phyloP scores from a whole-genome alignment of 371 early-diverging fungal genomes.

The Lichtheimia ramosa region DNA sequence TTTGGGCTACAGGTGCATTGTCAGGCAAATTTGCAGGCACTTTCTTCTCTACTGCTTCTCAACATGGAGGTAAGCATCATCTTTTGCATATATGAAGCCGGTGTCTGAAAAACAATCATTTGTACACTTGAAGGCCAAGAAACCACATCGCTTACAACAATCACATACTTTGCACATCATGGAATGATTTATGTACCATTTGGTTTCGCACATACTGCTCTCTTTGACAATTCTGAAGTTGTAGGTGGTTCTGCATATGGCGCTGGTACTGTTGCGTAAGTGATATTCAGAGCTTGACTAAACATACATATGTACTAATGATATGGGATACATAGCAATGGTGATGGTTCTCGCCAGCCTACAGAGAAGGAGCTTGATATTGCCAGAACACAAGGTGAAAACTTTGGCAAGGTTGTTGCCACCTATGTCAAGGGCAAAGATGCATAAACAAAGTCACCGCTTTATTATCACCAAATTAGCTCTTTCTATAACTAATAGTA shows the following conservation, averaged over 20 bases:
- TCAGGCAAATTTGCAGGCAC: slow-evolving; percentile 64
- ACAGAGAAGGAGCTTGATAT: slow-evolving; percentile 64
- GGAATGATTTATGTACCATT: slow-evolving; percentile 82
- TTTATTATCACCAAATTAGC: no score
- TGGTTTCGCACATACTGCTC: slow-evolving; percentile 54
- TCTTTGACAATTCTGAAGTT: slow-evolving; percentile 54
- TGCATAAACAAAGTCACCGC: not conserved
- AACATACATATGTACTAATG: not conserved
- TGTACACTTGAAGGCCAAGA: slow-evolving; percentile 53
- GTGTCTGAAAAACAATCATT: no score
- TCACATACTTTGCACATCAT: slow-evolving; percentile 79
- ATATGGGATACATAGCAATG: slow-evolving; percentile 9
- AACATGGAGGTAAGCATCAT: slow-evolving; percentile 55
- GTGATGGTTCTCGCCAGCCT: slow-evolving; percentile 50
- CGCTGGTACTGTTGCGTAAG: slow-evolving; percentile 58
- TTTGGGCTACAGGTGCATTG: slow-evolving; percentile 72
- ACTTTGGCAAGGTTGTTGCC: slow-evolving; percentile 21
- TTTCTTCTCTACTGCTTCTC: slow-evolving; percentile 69
- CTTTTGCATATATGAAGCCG: no score
- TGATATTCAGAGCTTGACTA: not conserved
- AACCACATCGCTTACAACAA: slow-evolving; percentile 67
- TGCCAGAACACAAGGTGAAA: slow-evolving; percentile 50
- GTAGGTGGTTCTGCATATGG: slow-evolving; percentile 80
- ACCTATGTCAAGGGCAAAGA: slow-evolving; percentile 14
- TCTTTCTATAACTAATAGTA: no score